phyloP scores from a whole-genome alignment of 306 rosid genomes.

The Trifolium dubium region DNA sequence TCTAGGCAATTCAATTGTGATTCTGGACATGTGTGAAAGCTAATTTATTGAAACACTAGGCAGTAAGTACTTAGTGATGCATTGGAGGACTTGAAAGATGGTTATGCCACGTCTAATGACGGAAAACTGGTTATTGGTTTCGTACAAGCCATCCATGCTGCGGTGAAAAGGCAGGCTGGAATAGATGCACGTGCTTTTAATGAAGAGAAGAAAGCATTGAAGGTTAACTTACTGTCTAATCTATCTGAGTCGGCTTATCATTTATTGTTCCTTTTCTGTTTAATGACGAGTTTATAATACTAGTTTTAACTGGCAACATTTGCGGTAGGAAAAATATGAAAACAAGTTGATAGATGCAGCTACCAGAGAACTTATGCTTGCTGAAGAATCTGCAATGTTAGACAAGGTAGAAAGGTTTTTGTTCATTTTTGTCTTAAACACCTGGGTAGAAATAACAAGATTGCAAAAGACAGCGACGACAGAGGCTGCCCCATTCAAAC shows the following conservation, averaged over 20 bases:
- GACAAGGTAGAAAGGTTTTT: constrained; percentile 66
- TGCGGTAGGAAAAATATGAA: constrained; percentile 74
- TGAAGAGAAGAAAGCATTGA: constrained; percentile 76
- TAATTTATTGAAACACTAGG: constrained; percentile 55
- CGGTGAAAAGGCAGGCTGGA: constrained; percentile 84
- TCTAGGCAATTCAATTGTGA: constrained; percentile 41
- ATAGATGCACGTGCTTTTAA: constrained; percentile 68
- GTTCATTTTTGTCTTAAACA: background rate
- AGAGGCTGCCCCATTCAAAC: constrained; percentile 15
- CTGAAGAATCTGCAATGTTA: constrained; percentile 89
- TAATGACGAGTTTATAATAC: constrained; percentile 39
- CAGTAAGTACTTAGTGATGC: constrained; percentile 50
- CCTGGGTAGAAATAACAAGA: constrained; percentile 31
- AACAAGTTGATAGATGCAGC: constrained; percentile 88
- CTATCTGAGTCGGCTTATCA: constrained; percentile 31
- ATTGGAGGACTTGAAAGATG: constrained; percentile 61
- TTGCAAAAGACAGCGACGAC: constrained; percentile 2
- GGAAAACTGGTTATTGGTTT: constrained; percentile 85
- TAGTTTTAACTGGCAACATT: constrained; percentile 18
- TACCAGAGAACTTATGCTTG: constrained; percentile 87
- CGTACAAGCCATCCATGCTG: constrained; percentile 89
- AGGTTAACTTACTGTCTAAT: constrained; percentile 51
- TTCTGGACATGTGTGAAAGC: constrained; percentile 28
- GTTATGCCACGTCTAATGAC: constrained; percentile 68
- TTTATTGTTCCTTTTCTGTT: constrained; percentile 4